Evolutionary conservation across 495 filamentous ascomycete genomes (phyloP).

Genomic region (Lasiosphaeria ovina): DNA sequence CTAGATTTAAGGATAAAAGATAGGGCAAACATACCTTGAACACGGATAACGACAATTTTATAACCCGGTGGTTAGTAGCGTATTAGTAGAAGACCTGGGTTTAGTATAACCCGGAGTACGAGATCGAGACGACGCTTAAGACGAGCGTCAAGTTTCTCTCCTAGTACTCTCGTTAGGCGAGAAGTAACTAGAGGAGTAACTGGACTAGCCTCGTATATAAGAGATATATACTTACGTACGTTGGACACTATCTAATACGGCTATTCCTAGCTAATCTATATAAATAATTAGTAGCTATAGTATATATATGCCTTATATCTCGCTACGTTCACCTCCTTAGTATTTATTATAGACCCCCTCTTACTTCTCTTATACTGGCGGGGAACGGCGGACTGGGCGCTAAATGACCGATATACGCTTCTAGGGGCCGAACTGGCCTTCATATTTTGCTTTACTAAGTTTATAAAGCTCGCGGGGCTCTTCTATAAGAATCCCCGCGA

Average conservation of each 20-base stretch:
- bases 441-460: constrained; percentile 64
- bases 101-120: constrained; percentile 70
- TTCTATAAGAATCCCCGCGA: constrained; percentile 70
- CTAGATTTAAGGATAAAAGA: constrained; percentile 67
- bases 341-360: constrained; percentile 61
- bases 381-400: constrained; percentile 46
- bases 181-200: constrained; percentile 82
- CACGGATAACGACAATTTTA: constrained; percentile 82
- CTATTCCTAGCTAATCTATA: constrained; percentile 10
- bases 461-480: constrained; percentile 71
- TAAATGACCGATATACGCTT: constrained; percentile 39
- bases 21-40: constrained; percentile 74
- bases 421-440: constrained; percentile 49
- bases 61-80: constrained; percentile 75
- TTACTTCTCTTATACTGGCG: constrained; percentile 56
- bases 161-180: constrained; percentile 78
- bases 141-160: constrained; percentile 69
- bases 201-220: constrained; percentile 72
- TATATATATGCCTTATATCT: constrained; percentile 73
- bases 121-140: constrained; percentile 74
- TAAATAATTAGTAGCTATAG: constrained; percentile 70
- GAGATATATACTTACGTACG: constrained; percentile 66
- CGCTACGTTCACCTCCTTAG: constrained; percentile 69
- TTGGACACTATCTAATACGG: neutral
- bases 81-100: constrained; percentile 77